A percentile compares a stretch with the other conserved stretches of the same genome.
phyloP scores from a whole-genome alignment of 495 filamentous ascomycete species.

The Neurospora sp. region DNA sequence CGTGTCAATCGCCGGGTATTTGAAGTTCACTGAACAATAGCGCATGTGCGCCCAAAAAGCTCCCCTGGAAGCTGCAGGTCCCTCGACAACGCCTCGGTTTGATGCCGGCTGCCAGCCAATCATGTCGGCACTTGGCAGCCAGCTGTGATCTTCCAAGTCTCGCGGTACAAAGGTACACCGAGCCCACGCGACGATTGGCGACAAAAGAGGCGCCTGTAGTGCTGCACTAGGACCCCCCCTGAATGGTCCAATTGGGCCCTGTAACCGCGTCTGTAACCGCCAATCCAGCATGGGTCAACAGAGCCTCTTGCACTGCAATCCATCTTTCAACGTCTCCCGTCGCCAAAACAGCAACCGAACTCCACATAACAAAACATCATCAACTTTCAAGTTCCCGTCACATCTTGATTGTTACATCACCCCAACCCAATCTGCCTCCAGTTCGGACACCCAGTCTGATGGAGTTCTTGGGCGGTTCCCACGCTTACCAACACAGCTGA shows the following conservation, averaged over 20 bases:
- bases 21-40: not conserved
- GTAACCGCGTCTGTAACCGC: not conserved
- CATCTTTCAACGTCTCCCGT: not conserved
- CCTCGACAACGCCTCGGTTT: not conserved
- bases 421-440: no score
- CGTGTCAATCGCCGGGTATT: not conserved
- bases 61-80: not conserved
- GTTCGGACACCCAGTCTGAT: not conserved
- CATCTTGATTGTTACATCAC: not conserved
- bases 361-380: not conserved
- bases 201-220: not conserved
- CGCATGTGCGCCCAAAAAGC: not conserved
- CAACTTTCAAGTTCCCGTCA: not conserved
- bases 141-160: not conserved
- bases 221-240: not conserved
- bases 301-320: not conserved
- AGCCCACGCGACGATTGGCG: not conserved
- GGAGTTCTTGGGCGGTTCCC: constrained; percentile 2
- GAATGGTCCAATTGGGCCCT: not conserved
- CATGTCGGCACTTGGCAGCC: not conserved
- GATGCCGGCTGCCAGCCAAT: not conserved
- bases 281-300: not conserved
- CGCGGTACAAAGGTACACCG: not conserved
- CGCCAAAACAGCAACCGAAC: not conserved
- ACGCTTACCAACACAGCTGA: not conserved